These are phyloP conservation scores for Eucalyptus polybractea DNA, from an alignment of 345 rosid genomes.

Conservation along the genomic window DNA sequence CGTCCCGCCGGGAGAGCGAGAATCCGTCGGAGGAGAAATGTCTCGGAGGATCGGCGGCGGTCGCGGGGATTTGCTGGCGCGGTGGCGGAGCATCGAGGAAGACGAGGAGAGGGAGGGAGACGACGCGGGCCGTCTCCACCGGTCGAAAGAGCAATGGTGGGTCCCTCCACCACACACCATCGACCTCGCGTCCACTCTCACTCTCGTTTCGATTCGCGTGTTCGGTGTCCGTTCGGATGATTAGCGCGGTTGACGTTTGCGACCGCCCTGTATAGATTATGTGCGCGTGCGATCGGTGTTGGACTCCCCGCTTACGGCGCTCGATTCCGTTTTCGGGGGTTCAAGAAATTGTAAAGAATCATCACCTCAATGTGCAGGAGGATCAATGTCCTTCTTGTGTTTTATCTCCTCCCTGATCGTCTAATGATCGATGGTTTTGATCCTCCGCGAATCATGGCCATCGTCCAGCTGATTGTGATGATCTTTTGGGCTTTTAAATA, in stretches of 20 bases:
- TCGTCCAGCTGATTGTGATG: background rate
- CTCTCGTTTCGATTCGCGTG: background rate
- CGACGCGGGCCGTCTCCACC: conserved; percentile 21
- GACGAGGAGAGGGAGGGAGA: conserved; percentile 29
- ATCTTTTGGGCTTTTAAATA: background rate
- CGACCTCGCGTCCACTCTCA: background rate
- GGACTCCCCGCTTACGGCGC: background rate
- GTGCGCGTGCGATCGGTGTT: background rate
- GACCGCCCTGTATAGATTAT: background rate
- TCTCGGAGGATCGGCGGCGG: background rate
- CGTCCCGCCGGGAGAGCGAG: background rate
- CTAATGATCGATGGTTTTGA: background rate
- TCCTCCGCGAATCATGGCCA: background rate
- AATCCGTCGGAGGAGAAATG: background rate
- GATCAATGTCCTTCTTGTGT: background rate
- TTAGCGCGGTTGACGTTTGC: background rate
- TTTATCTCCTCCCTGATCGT: background rate
- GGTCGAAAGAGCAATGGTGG: conserved; percentile 78
- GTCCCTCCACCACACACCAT: background rate
- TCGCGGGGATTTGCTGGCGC: conserved; percentile 29
- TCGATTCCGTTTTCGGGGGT: background rate
- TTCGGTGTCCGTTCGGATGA: background rate
- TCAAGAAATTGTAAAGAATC: background rate
- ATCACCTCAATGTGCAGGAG: background rate
- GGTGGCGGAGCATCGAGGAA: conserved; percentile 76